Conservation (phyloP, 768 basidiomycete genomes). For the Arthromyces matolae region DNA sequence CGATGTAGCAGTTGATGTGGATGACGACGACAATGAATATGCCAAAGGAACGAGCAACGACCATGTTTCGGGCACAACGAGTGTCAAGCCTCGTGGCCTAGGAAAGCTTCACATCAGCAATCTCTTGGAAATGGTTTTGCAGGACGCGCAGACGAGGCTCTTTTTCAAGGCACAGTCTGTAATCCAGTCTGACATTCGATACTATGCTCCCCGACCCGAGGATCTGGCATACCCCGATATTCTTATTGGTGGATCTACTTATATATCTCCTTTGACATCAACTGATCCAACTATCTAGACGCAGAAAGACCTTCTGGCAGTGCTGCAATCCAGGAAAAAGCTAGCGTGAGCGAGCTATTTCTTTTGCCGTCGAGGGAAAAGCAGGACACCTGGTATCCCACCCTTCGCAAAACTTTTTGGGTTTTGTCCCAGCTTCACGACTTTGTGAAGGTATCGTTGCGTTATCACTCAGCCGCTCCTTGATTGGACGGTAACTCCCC, state of each 20-base stretch:
- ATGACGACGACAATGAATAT: constrained; percentile 19
- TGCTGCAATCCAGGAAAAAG: constrained; percentile 58
- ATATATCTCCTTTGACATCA: neutral
- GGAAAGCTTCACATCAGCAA: constrained; percentile 73
- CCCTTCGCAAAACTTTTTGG: constrained; percentile 85
- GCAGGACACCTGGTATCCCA: constrained; percentile 90
- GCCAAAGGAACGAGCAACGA: constrained; percentile 21
- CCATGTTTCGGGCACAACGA: constrained; percentile 26
- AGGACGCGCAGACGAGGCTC: constrained; percentile 92
- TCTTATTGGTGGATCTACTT: constrained; percentile 54
- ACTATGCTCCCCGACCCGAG: constrained; percentile 71
- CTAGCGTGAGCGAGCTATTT: constrained; percentile 66
- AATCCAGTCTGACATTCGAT: constrained; percentile 83
- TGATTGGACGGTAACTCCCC: constrained; percentile 42
- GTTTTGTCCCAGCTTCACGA: constrained; percentile 86
- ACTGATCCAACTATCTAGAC: constrained; percentile 27
- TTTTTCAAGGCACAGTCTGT: constrained; percentile 96
- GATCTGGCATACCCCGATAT: constrained; percentile 88
- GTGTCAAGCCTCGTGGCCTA: constrained; percentile 35
- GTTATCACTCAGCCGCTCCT: constrained; percentile 55
- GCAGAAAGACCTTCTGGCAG: constrained; percentile 41
- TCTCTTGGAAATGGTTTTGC: constrained; percentile 83
- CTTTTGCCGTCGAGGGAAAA: constrained; percentile 66
- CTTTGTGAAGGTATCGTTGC: constrained; percentile 75
- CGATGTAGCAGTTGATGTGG: constrained; percentile 52